Conservation (phyloP, 768 basidiomycete species). For the Strobilomyces echinocephalus region DNA sequence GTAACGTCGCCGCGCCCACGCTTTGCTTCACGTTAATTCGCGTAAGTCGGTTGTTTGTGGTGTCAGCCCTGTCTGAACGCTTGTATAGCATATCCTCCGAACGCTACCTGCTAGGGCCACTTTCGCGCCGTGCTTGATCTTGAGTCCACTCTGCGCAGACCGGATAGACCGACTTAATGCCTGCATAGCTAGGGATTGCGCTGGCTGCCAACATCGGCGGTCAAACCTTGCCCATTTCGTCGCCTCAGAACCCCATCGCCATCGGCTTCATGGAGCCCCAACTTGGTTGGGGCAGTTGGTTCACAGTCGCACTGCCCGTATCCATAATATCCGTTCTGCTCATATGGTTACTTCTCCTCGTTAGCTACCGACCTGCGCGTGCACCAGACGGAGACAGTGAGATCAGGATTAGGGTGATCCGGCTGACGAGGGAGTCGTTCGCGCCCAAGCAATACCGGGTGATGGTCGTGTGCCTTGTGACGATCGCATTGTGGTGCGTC, state of each 20-base stretch:
- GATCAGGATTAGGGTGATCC: slow-evolving; percentile 79
- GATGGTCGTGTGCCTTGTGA: slow-evolving; percentile 70
- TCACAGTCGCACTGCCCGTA: slow-evolving; percentile 89
- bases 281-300: slow-evolving; percentile 90
- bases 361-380: slow-evolving; percentile 71
- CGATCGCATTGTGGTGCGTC: slow-evolving; percentile 87
- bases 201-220: slow-evolving; percentile 98
- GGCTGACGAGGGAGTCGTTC: slow-evolving; percentile 78
- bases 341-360: slow-evolving; percentile 88
- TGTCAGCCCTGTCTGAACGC: not conserved
- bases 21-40: slow-evolving; percentile 94
- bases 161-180: not conserved
- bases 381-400: slow-evolving; percentile 71
- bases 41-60: slow-evolving; percentile 40
- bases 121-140: slow-evolving; percentile 89
- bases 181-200: slow-evolving; percentile 80
- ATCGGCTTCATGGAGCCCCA: slow-evolving; percentile 79
- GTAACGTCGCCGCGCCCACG: slow-evolving; percentile 96
- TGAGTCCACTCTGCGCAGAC: slow-evolving; percentile 37
- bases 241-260: slow-evolving; percentile 96
- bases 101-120: slow-evolving; percentile 82
- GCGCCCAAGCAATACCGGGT: slow-evolving; percentile 89
- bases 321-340: slow-evolving; percentile 78
- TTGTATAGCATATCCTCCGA: slow-evolving; percentile 78
- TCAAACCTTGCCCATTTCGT: slow-evolving; percentile 95